Conservation (phyloP, 2,329 filamentous ascomycete species). For the Fusarium continuum region DNA sequence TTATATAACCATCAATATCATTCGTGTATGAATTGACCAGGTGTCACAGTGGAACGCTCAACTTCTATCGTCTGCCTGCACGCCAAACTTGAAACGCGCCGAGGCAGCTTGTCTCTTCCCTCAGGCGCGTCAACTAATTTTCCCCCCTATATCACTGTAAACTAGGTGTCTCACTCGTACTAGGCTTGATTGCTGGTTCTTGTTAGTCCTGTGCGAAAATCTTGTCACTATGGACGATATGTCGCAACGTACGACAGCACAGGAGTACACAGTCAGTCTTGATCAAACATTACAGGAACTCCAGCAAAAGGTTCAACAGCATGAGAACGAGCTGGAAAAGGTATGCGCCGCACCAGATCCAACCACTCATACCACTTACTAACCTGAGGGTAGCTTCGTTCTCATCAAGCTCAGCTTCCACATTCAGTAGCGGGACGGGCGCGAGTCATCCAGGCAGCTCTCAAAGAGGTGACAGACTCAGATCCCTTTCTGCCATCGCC, state of each 20-base stretch:
- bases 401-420: constrained; percentile 34
- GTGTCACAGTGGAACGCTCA: not conserved
- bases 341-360: constrained; percentile 44
- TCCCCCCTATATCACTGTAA: no score
- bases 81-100: not conserved
- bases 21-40: no score
- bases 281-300: constrained; percentile 75
- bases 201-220: not conserved
- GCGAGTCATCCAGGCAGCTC: constrained; percentile 68
- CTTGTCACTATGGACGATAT: constrained; percentile 38
- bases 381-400: constrained; percentile 42
- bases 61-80: not conserved
- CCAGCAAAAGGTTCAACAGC: constrained; percentile 64
- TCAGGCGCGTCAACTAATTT: not conserved
- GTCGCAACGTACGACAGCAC: constrained; percentile 39
- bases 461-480: constrained; percentile 68
- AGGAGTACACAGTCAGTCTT: constrained; percentile 58
- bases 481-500: constrained; percentile 73
- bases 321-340: constrained; percentile 60
- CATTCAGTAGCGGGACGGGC: constrained; percentile 46
- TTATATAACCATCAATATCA: not conserved
- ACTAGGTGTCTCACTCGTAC: not conserved
- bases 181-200: not conserved
- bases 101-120: not conserved
- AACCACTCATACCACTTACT: not conserved